Base-by-base conservation (phyloP, 805 yeast genomes). In the Zygosaccharomyces bailii region DNA sequence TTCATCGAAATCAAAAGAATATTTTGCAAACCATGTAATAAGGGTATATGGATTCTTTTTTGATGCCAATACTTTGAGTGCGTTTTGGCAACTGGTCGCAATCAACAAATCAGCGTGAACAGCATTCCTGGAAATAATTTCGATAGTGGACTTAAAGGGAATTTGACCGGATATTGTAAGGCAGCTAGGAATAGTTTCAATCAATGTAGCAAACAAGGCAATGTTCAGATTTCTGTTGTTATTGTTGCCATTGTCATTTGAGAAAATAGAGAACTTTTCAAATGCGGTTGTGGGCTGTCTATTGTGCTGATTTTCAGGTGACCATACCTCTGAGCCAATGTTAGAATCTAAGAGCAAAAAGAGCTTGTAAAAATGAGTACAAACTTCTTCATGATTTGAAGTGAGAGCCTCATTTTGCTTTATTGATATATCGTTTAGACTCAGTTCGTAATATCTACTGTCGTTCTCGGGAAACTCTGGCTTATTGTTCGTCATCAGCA, bases 1-100 rank as follows among this genome's bases (percentile, higher is more conserved):
- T 47, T 88, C 96, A 50, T 82, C 86, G 48, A 86, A 78, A 52
- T 80, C 81, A 63, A 90, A 87, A 0, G 96, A 86, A 46, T 79
- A 78, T 53, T 85, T 81, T 0, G 95, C 86, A 69, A 82, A 88
- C 18, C 80, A 75, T 1, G 86, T 82, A 33, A 89, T 75, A 32
- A 90, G 69, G 1, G 78, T 74, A 37, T 82, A 78, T 0, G 96
- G 84, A 50, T 84, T 84, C 48, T 75, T 79, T 39, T 78, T 78
- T 1, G 82, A 69, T 1, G 95, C 88, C 18, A 91, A 61, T 18
- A 74, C 71, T 48, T 78, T 82, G 41, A 90, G 65, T 1, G 95
- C 78, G 35, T 69, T 70, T 8, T 79, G 69, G 0, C 93, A 77
- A 24, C 89, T 83, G 13, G 69, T 65, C 1, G 89, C 73, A 6